phyloP scores from a whole-genome alignment of 1,139 yeast genomes.

The Diutina siamensis region DNA sequence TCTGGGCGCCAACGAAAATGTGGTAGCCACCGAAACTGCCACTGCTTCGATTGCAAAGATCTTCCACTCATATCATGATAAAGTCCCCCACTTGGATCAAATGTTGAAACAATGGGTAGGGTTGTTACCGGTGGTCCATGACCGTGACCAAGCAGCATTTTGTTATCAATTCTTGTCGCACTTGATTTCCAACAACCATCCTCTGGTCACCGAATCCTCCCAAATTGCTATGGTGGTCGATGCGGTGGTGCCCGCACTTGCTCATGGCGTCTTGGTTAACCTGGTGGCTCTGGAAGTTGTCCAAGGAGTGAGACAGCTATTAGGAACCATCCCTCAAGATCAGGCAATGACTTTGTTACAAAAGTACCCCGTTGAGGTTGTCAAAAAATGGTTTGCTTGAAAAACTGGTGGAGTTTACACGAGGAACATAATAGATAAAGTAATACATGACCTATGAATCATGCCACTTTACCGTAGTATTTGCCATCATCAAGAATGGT shows the following conservation, averaged over 20 bases:
- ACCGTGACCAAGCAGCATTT: slow-evolving; percentile 85
- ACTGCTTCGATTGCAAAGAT: slow-evolving; percentile 78
- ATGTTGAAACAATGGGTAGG: slow-evolving; percentile 69
- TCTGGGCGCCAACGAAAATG: slow-evolving; percentile 73
- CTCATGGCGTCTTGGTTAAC: slow-evolving; percentile 58
- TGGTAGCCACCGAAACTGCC: slow-evolving; percentile 81
- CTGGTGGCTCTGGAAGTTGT: slow-evolving; percentile 57
- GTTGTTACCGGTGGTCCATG: slow-evolving; percentile 72
- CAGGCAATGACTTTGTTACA: slow-evolving; percentile 58
- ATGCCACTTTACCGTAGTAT: too few species aligned
- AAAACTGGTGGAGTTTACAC: too few species aligned
- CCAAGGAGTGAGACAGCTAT: slow-evolving; percentile 41
- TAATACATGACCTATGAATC: neutral
- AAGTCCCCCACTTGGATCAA: slow-evolving; percentile 50
- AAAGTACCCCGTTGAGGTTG: slow-evolving; percentile 1
- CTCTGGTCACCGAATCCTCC: slow-evolving; percentile 32
- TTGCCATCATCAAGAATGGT: too few species aligned
- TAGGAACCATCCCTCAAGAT: slow-evolving; percentile 39
- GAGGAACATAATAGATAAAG: neutral
- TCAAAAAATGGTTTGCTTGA: slow-evolving; percentile 6
- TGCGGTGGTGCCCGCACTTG: slow-evolving; percentile 65
- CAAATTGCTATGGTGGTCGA: slow-evolving; percentile 62
- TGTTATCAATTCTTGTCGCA: slow-evolving; percentile 69
- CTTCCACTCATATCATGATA: slow-evolving; percentile 41
- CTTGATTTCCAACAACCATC: slow-evolving; percentile 60